Conservation (phyloP, 2,329 filamentous ascomycete genomes). For the Colletotrichum graminicola region DNA sequence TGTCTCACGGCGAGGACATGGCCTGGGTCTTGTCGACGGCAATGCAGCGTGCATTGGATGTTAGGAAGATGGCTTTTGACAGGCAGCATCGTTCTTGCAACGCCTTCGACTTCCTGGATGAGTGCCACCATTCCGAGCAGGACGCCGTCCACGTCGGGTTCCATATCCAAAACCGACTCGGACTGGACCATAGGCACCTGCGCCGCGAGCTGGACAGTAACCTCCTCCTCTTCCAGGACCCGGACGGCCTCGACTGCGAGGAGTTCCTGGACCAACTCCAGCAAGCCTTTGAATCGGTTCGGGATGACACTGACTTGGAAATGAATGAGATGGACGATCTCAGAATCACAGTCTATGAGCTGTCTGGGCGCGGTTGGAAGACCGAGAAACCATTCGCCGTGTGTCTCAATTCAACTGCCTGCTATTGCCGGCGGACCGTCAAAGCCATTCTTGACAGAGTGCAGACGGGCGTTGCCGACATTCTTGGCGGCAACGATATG, state of each 20-base stretch:
- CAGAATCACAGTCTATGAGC: conserved; percentile 60
- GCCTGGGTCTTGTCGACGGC: conserved; percentile 59
- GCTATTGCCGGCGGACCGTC: conserved; percentile 59
- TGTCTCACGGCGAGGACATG: conserved; percentile 60
- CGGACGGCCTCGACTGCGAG: conserved; percentile 57
- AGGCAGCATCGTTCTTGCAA: conserved; percentile 54
- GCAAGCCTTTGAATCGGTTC: conserved; percentile 51
- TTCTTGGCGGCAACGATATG: conserved; percentile 61
- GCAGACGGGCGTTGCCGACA: conserved; percentile 63
- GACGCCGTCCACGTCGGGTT: conserved; percentile 61
- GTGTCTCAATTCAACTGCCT: conserved; percentile 55
- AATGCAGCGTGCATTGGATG: conserved; percentile 56
- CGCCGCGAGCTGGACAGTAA: conserved; percentile 58
- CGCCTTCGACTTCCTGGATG: conserved; percentile 52
- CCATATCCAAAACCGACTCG: conserved; percentile 63
- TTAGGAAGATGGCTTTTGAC: conserved; percentile 57
- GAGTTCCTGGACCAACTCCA: conserved; percentile 58
- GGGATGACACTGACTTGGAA: conserved; percentile 57
- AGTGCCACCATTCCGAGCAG: conserved; percentile 56
- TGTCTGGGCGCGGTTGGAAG: conserved; percentile 61
- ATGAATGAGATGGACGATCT: conserved; percentile 61
- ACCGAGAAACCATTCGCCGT: conserved; percentile 61
- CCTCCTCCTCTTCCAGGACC: conserved; percentile 59
- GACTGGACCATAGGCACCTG: conserved; percentile 60
- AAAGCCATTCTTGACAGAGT: conserved; percentile 64